A percentile compares a stretch with the other conserved stretches of the same genome.
These are phyloP conservation scores for Iris macrosiphon DNA, from an alignment of 106 monocot species.

Conservation along the genomic window DNA sequence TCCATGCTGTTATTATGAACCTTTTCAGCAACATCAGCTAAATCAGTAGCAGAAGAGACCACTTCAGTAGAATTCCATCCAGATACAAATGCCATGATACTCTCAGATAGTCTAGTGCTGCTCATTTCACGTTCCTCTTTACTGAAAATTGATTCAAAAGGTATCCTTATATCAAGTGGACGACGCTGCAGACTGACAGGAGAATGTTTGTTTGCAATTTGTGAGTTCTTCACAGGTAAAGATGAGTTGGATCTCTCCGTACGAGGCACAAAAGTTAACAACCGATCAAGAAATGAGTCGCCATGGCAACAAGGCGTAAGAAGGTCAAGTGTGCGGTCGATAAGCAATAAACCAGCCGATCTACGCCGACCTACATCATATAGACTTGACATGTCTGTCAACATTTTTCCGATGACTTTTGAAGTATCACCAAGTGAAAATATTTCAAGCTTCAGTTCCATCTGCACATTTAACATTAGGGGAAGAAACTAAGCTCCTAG, in stretches of 20 bases:
- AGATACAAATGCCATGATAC: slow-evolving; percentile 51
- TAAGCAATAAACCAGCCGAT: slow-evolving; percentile 81
- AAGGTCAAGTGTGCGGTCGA: slow-evolving; percentile 96
- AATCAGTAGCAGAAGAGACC: slow-evolving; percentile 16
- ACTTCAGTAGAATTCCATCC: slow-evolving; percentile 60
- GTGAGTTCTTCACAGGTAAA: slow-evolving; percentile 23
- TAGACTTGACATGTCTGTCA: slow-evolving; percentile 96
- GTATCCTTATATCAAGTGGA: slow-evolving; percentile 62
- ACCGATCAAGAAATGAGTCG: slow-evolving; percentile 82
- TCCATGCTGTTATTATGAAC: slow-evolving; percentile 6
- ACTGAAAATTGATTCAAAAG: slow-evolving; percentile 36
- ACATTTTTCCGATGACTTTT: slow-evolving; percentile 77
- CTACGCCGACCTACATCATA: slow-evolving; percentile 95
- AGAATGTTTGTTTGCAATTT: slow-evolving; percentile 21
- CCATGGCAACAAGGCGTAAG: slow-evolving; percentile 92
- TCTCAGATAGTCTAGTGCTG: slow-evolving; percentile 32
- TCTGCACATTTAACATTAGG: slow-evolving; percentile 33
- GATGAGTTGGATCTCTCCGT: slow-evolving; percentile 34
- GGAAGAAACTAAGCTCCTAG: no score
- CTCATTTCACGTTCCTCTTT: slow-evolving; percentile 22
- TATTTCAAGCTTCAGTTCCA: slow-evolving; percentile 97
- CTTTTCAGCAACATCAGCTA: slow-evolving; percentile 21
- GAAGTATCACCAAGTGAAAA: slow-evolving; percentile 92
- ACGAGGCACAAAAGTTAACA: slow-evolving; percentile 72
- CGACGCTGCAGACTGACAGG: slow-evolving; percentile 20